phyloP scores from a whole-genome alignment of 73 alveolate genomes.

The Tetrahymena elliotti region DNA sequence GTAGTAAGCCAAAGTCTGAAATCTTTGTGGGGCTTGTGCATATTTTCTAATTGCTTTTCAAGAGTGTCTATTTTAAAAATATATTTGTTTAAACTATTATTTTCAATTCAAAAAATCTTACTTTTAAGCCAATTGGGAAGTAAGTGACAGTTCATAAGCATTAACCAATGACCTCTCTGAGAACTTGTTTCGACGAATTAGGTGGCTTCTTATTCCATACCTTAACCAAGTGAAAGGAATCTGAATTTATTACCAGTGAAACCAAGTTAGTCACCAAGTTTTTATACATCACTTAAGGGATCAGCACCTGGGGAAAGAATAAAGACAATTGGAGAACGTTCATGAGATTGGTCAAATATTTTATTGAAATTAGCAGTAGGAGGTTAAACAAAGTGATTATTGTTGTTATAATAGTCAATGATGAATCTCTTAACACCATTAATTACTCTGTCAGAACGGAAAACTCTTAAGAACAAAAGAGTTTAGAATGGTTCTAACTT shows the following conservation, averaged over 20 bases:
- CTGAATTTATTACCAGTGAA: constrained; percentile 81
- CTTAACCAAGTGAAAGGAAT: constrained; percentile 94
- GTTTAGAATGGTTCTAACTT: constrained; percentile 58
- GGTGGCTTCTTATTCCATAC: constrained; percentile 89
- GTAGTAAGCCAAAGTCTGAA: constrained; percentile 39
- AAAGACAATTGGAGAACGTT: constrained; percentile 94
- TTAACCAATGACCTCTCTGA: constrained; percentile 95
- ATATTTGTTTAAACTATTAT: not conserved
- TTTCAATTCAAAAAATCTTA: not conserved
- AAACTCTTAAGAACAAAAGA: constrained; percentile 77
- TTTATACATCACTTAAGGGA: constrained; percentile 90
- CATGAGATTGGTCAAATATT: constrained; percentile 93
- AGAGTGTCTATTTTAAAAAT: constrained; percentile 64
- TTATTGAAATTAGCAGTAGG: constrained; percentile 80
- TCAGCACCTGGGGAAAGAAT: constrained; percentile 98
- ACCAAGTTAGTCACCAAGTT: constrained; percentile 96
- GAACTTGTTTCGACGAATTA: constrained; percentile 84
- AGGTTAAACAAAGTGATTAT: constrained; percentile 67
- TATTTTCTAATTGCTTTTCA: constrained; percentile 83
- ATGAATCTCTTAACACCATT: constrained; percentile 68
- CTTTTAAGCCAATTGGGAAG: constrained; percentile 60
- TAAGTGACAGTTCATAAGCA: constrained; percentile 93
- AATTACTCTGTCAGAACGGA: constrained; percentile 92
- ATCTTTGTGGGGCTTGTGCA: constrained; percentile 61
- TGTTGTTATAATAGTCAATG: constrained; percentile 38